Evolutionary conservation across 331 rosid species (phyloP), one percentile per base, ranked within the genome.

Genomic region (Quercus tomentella): DNA sequence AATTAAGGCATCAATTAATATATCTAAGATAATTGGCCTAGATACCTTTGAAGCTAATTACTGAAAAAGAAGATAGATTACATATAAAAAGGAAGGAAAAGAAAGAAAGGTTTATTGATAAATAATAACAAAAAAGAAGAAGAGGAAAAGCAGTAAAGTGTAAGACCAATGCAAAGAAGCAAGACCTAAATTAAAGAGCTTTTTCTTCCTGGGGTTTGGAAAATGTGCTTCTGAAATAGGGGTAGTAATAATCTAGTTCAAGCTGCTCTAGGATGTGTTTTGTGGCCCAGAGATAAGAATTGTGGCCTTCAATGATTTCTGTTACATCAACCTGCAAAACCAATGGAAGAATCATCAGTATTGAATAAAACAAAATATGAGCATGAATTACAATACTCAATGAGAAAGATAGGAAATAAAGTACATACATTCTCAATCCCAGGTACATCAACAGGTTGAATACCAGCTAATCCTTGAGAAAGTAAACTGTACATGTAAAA

Each of bases 401-500:
- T 58, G 37, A 68, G 45, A 73, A 43, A 10, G 4, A 41, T 49
- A 73, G 56, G 41, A 76, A 52, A 35, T 33, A 52, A 61, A 73
- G 52, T 61, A 62, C 89, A 72, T 81, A 86, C 96, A 84, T 91
- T 89, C 84, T 91, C 91, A 79, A 89, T 28, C 60, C 89, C 93
- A 3, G 87, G 87, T 85, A 81, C n/a, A 55, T 88, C 80, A 77
- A 89, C 91, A 12, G 92, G 84, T 82, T 91, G 92, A 86, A 89
- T 85, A 82, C 97, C 93, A 68, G 93, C 92, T 81, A 86, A 85
- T 77, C 97, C 97, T 80, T 76, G 81, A 58, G 87, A 73, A 69
- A 89, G 87, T 70, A 91, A 85, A 74, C 96, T 89, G 91, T 65
- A 55, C 79, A 78, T 16, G 56, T 45, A 15, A 73, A 80, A 84